Evolutionary conservation across 768 basidiomycete genomes (phyloP), one percentile per base, ranked within the genome.

Genomic region (Lentinula guzmanii): DNA sequence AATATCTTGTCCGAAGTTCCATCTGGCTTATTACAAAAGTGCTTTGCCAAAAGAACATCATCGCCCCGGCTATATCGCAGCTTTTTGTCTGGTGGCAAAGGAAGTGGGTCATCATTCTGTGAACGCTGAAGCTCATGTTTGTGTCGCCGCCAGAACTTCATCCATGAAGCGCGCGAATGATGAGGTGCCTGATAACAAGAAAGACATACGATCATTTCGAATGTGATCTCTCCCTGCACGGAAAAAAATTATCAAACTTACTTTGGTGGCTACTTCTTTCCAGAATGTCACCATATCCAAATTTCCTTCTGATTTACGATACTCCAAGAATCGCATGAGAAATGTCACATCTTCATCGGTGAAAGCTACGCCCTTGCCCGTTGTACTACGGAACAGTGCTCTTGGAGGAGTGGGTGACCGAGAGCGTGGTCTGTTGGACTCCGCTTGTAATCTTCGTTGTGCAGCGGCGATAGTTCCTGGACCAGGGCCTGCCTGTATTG

Each of bases 101-200:
- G 90, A 11, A 90, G 74, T 1, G 89, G 88, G 10, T 85, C 89
- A 62, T 89, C 87, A 0, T 74, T 77, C n/a, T 86, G 85, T 2
- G 78, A 76, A 61, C 82, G 83, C 56, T 87, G 80, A 41, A 92
- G 75, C 66, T 94, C 92, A 66, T 94, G 92, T 65, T 91, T 91
- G 70, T 94, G 92, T 60, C 92, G 79, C 15, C 92, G 82, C 84
- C 91, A 94, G 72, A 86, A 94, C 73, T 94, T 94, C 90, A 94
- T 92, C 92, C 92, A 94, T 5, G 92, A 94, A 52, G 92, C 92
- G 41, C 91, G 86, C 28, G 92, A 93, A 69, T 94, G 92, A 72
- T 94, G 92, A 0, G 92, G 92, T 0, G 91, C 91, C 89, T 91
- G 67, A 21, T 21, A 43, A 16, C 61, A 33, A 45, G 52, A 56